These are phyloP conservation scores for Fistulifera pelliculosa DNA, from an alignment of 108 stramenopile species.

Conservation along the genomic window DNA sequence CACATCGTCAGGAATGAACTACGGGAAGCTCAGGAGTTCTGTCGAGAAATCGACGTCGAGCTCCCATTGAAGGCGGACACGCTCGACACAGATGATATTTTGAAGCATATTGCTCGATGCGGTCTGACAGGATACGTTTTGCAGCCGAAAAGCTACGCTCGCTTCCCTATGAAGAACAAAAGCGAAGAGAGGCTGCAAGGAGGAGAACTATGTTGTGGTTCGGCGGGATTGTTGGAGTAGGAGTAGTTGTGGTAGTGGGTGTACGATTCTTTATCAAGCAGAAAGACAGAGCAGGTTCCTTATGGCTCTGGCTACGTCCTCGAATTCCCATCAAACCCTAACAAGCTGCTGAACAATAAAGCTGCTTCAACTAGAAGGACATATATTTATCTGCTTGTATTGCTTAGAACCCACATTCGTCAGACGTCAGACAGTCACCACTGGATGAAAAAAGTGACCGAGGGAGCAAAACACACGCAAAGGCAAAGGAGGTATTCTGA, in stretches of 20 bases:
- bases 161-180: constrained; percentile 55
- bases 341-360: no score
- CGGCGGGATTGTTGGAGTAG: constrained; percentile 41
- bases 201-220: constrained; percentile 40
- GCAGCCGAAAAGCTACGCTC: constrained; percentile 21
- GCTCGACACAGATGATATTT: neutral
- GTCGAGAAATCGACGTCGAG: constrained; percentile 51
- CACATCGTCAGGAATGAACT: neutral
- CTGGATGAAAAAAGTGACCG: no score
- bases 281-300: no score
- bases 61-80: neutral
- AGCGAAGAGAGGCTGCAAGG: constrained; percentile 35
- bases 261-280: constrained; percentile 12
- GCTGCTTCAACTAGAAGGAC: no score
- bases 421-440: no score
- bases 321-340: no score
- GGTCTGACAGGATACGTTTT: constrained; percentile 7
- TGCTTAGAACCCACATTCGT: no score
- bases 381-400: no score
- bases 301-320: no score
- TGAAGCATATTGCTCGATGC: constrained; percentile 50
- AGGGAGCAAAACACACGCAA: no score
- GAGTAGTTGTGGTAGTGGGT: constrained; percentile 50
- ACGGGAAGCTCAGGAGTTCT: constrained; percentile 25
- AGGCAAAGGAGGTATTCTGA: no score